Base-by-base conservation (phyloP, 768 basidiomycete genomes). In the Ramaria sp. region DNA sequence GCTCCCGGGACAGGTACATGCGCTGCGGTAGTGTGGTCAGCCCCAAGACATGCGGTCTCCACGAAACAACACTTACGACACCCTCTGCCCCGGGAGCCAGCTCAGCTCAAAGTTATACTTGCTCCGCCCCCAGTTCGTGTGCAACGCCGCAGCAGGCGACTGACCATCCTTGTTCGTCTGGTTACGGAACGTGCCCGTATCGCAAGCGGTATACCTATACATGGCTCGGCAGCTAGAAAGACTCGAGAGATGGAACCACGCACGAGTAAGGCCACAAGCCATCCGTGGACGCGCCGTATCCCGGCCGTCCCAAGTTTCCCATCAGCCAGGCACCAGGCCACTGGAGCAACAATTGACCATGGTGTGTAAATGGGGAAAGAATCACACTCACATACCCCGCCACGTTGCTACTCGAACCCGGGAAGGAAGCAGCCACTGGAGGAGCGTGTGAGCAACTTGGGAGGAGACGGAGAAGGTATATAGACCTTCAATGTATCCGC, bases 301-400 rank as follows among this genome's bases (percentile, higher is more conserved):
- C 91, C 0, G 91, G 82, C 39, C 91, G 72, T 1, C 82, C 91
- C 4, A 93, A 76, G 66, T 93, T 95, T 1, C 91, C 91, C 83
- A 88, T 86, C 19, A 86, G 88, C 91, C 91, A 92, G 1, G 78
- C 80, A 61, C 86, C 89, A 38, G 88, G 90, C 90, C 88, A 91
- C 83, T 84, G 52, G 24, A n/a, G n/a, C 4, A 39, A 27, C 54
- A 52, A 41, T 20, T n/a, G 30, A 43, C 3, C 19, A 27, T 34
- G n/a, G 17, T 19, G 37, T 37, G 17, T 42, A 45, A 37, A 22
- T 56, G 19, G 19, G 41, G 19, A 34, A 52, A 30, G 56, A n/a
- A 60, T 30, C 52, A 17, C 27, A 71, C 75, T 59, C 61, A 76
- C 75, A 63, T 74, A 77, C 30, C 78, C 79, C 52, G 59, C 58